phyloP scores from a whole-genome alignment of 1,284 basidiomycete species.

The Earliella scabrosa region DNA sequence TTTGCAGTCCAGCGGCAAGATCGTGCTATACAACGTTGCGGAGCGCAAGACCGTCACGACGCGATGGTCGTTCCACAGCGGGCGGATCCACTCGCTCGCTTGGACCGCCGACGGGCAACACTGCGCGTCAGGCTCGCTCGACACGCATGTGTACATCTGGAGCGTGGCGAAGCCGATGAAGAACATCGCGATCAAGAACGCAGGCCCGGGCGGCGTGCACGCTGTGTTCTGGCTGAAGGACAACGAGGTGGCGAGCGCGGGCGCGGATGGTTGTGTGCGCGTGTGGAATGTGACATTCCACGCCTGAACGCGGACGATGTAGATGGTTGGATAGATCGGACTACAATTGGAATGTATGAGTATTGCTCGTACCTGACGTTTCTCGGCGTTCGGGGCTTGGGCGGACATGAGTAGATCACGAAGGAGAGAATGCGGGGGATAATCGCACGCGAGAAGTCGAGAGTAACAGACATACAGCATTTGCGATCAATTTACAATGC shows the following conservation, averaged over 20 bases:
- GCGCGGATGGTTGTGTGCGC: conserved; percentile 85
- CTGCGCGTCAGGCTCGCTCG: conserved; percentile 87
- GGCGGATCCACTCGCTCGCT: conserved; percentile 77
- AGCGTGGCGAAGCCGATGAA: conserved; percentile 77
- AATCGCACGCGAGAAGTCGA: background rate
- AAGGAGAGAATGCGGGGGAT: background rate
- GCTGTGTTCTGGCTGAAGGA: conserved; percentile 79
- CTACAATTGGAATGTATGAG: no score
- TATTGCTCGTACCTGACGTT: no score
- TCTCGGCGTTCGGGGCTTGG: no score
- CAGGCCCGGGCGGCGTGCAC: conserved; percentile 81
- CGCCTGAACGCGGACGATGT: conserved; percentile 21
- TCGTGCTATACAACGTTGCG: conserved; percentile 77
- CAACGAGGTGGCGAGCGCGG: conserved; percentile 69
- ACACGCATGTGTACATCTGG: conserved; percentile 94
- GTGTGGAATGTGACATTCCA: conserved; percentile 74
- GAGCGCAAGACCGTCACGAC: conserved; percentile 71
- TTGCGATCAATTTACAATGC: conserved; percentile 32
- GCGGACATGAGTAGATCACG: no score
- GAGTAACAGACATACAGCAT: conserved; percentile 24
- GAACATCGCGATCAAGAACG: conserved; percentile 87
- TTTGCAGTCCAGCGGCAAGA: conserved; percentile 73
- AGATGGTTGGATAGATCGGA: background rate
- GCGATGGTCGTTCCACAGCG: conserved; percentile 91
- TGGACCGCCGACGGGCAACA: conserved; percentile 81